Conservation (phyloP, 441 rosid species). For the Erodium texanum region DNA sequence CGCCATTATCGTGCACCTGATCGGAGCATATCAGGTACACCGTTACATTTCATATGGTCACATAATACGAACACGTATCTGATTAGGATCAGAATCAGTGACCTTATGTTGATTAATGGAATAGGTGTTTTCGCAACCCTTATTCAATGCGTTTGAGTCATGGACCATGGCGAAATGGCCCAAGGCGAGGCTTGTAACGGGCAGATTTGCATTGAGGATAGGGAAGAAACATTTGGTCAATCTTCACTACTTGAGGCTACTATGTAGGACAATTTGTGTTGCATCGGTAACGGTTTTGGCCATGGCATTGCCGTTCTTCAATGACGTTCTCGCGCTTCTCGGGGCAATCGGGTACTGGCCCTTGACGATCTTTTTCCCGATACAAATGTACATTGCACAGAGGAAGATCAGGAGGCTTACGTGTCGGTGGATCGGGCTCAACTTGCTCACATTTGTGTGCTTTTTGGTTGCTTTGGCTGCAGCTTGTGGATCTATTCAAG, state of each 20-base stretch:
- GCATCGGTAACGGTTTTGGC: constrained; percentile 22
- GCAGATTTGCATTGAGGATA: constrained; percentile 13
- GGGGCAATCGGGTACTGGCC: constrained; percentile 34
- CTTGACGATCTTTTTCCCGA: constrained; percentile 26
- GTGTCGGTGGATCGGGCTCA: constrained; percentile 21
- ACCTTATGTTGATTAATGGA: not conserved
- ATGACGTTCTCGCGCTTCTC: constrained; percentile 30
- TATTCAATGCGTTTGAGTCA: constrained; percentile 21
- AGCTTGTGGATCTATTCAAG: constrained; percentile 24
- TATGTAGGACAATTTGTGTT: constrained; percentile 28
- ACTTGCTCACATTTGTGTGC: constrained; percentile 22
- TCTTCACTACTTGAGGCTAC: constrained; percentile 23
- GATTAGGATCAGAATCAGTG: not conserved
- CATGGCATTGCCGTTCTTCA: constrained; percentile 34
- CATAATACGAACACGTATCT: not conserved
- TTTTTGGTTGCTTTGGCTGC: constrained; percentile 22
- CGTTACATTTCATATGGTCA: no score
- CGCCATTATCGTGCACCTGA: constrained; percentile 27
- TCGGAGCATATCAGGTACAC: constrained; percentile 28
- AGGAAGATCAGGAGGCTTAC: constrained; percentile 22
- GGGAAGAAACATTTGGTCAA: not conserved
- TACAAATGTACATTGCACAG: constrained; percentile 30
- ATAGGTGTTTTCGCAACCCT: constrained; percentile 29
- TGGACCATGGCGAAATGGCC: constrained; percentile 28
- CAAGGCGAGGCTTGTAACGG: constrained; percentile 16